A percentile compares a stretch with the other conserved stretches of the same genome.
Evolutionary conservation across 306 rosid genomes (phyloP).

Genomic region (Gastrolobium bilobum): DNA sequence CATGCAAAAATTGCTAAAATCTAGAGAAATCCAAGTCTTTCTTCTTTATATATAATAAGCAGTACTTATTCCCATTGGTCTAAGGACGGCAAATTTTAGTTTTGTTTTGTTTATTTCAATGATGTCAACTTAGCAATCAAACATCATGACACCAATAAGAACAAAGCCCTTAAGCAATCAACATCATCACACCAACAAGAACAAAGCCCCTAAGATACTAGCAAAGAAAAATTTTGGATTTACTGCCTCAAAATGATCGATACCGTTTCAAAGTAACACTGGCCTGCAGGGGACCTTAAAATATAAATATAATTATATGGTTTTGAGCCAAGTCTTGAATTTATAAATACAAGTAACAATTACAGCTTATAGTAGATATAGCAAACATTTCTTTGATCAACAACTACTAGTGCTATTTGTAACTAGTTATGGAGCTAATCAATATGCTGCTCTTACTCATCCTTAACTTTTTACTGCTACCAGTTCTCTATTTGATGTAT

Average conservation of each 20-base stretch:
- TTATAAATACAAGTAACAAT: neutral
- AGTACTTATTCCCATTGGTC: neutral
- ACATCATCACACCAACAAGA: conserved; percentile 42
- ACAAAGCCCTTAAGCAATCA: conserved; percentile 3
- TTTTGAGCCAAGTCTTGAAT: conserved; percentile 29
- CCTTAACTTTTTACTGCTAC: conserved; percentile 49
- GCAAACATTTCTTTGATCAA: conserved; percentile 8
- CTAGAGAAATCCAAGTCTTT: neutral
- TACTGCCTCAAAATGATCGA: conserved; percentile 23
- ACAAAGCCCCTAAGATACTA: conserved; percentile 36
- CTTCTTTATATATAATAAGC: neutral
- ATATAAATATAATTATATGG: conserved; percentile 18
- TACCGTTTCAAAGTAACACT: neutral
- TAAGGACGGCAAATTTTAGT: conserved; percentile 50
- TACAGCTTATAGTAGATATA: neutral
- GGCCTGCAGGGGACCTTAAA: conserved; percentile 38
- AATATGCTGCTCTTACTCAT: conserved; percentile 45
- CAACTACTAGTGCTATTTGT: conserved; percentile 23
- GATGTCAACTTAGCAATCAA: neutral
- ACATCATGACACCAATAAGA: conserved; percentile 20
- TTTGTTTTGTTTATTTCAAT: neutral
- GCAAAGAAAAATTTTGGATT: conserved; percentile 3
- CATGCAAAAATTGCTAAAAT: too few species aligned
- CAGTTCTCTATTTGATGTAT: conserved; percentile 52
- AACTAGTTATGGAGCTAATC: conserved; percentile 57